Conservation (phyloP, 1,139 yeast genomes). For the Geotrichum siamense region DNA sequence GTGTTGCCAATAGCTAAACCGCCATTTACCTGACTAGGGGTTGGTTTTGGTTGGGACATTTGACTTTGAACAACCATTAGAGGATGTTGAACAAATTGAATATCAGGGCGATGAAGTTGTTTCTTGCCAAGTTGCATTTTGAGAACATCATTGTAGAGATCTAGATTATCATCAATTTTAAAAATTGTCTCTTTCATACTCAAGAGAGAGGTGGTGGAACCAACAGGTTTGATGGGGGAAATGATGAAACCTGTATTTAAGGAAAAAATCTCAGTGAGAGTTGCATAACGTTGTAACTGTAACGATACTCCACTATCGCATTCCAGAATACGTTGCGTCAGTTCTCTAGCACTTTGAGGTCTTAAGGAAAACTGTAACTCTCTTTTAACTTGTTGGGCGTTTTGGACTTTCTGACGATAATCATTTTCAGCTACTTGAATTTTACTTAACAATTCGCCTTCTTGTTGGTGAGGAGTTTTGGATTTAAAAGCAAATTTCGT, state of each 20-base stretch:
- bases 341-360: constrained; percentile 65
- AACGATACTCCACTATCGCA: constrained; percentile 83
- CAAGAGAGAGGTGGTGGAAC: constrained; percentile 36
- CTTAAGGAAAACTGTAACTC: constrained; percentile 67
- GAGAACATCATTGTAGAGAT: constrained; percentile 62
- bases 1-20: background rate
- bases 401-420: constrained; percentile 66
- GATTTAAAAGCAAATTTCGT: constrained; percentile 63
- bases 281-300: constrained; percentile 82
- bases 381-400: constrained; percentile 66
- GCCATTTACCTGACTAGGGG: background rate
- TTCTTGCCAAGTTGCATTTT: constrained; percentile 27
- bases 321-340: constrained; percentile 73
- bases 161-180: constrained; percentile 74
- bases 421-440: constrained; percentile 82
- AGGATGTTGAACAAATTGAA: constrained; percentile 71
- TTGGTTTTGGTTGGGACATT: background rate
- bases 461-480: constrained; percentile 81
- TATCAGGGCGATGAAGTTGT: constrained; percentile 34
- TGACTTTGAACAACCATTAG: constrained; percentile 39
- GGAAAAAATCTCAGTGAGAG: constrained; percentile 74
- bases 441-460: constrained; percentile 76
- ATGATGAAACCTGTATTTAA: constrained; percentile 81
- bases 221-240: constrained; percentile 51
- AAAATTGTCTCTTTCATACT: constrained; percentile 74